Evolutionary conservation across 371 early-diverging fungal genomes (phyloP).

Genomic region (Dinochytrium kinnereticum): DNA sequence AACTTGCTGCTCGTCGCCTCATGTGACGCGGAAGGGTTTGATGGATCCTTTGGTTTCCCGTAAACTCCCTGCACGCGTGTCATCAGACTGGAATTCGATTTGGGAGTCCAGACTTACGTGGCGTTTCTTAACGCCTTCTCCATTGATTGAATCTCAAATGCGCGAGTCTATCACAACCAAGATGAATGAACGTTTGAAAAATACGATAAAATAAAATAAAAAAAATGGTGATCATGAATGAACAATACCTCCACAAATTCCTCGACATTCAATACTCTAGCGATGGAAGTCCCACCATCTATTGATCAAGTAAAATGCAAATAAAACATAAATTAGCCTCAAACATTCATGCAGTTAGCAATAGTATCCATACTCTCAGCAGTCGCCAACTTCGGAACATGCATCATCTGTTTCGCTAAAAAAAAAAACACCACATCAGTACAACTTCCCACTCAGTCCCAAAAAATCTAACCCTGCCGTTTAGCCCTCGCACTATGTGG

Average conservation of each 20-base stretch:
- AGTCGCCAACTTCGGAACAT: conserved; percentile 15
- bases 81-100: too few relatives aligned
- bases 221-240: not conserved
- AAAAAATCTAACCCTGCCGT: not conserved
- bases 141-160: conserved; percentile 84
- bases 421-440: not conserved
- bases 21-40: conserved; percentile 89
- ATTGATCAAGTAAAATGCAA: too few relatives aligned
- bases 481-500: not conserved
- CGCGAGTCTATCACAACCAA: conserved; percentile 62
- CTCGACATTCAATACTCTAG: conserved; percentile 46
- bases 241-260: conserved; percentile 52
- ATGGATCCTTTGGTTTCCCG: conserved; percentile 73
- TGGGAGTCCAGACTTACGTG: conserved; percentile 53
- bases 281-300: not conserved
- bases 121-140: conserved; percentile 67
- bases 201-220: not conserved
- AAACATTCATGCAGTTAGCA: too few relatives aligned
- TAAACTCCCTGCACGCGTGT: conserved; percentile 50
- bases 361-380: not conserved
- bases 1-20: conserved; percentile 89
- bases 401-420: conserved; percentile 32
- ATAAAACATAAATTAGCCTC: too few relatives aligned
- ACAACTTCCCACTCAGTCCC: too few relatives aligned
- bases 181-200: not conserved